Conservation (phyloP, 176 grass and related monocot genomes). For the Zoysia japonica region DNA sequence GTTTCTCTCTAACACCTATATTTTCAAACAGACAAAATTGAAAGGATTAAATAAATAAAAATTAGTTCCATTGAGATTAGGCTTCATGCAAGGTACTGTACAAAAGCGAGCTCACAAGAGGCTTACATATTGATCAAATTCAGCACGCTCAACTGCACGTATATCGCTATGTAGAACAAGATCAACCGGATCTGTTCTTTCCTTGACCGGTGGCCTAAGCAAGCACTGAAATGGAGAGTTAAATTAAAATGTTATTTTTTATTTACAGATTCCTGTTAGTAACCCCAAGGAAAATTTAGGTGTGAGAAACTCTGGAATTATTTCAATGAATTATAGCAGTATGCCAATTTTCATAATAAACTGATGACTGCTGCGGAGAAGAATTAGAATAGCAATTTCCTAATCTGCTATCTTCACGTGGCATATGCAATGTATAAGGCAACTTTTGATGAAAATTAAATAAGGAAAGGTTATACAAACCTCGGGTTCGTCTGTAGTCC, state of each 20-base stretch:
- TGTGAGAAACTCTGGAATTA: background rate
- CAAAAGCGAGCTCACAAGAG: constrained; percentile 26
- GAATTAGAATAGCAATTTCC: background rate
- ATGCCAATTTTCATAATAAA: background rate
- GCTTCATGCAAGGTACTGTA: background rate
- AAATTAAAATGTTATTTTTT: background rate
- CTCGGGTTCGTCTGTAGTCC: constrained; percentile 94
- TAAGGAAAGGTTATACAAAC: constrained; percentile 33
- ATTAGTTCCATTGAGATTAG: background rate
- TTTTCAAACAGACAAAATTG: constrained; percentile 21
- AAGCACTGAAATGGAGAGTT: constrained; percentile 57
- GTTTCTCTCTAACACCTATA: constrained; percentile 55
- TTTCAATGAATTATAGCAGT: background rate
- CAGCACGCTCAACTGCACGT: constrained; percentile 73
- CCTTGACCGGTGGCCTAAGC: constrained; percentile 72
- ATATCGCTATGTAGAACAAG: constrained; percentile 80
- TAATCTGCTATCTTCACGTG: background rate
- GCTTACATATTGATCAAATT: constrained; percentile 83
- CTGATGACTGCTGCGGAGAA: constrained; percentile 11
- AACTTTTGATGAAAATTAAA: background rate
- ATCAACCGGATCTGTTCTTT: constrained; percentile 79
- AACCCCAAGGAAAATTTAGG: background rate
- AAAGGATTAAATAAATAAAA: background rate
- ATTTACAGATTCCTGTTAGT: background rate
- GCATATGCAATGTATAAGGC: background rate